These are phyloP conservation scores for Xylaria nigripes DNA, from an alignment of 495 filamentous ascomycete species.

Conservation along the genomic window DNA sequence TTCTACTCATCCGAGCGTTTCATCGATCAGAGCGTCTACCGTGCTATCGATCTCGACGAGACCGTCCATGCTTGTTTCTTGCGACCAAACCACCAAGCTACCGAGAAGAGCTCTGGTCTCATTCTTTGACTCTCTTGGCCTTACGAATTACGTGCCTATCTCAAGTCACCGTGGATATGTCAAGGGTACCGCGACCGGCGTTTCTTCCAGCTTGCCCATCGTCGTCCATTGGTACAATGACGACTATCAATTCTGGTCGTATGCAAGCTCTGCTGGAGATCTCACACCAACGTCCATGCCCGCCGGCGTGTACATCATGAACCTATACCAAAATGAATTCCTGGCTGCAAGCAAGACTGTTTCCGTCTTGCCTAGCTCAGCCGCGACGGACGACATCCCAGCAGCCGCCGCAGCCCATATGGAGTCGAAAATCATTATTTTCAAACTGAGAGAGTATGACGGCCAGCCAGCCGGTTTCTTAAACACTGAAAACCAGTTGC, in stretches of 20 bases:
- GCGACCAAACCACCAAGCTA: conserved; percentile 31
- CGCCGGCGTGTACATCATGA: conserved; percentile 24
- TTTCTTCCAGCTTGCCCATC: conserved; percentile 22
- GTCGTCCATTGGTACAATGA: conserved; percentile 27
- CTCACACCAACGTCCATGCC: conserved; percentile 25
- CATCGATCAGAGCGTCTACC: conserved; percentile 50
- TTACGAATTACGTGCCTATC: conserved; percentile 23
- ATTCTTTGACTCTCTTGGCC: conserved; percentile 26
- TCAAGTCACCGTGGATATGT: conserved; percentile 22
- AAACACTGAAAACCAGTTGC: conserved; percentile 25
- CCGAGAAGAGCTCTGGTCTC: conserved; percentile 38
- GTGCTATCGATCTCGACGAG: conserved; percentile 31
- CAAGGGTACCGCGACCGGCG: conserved; percentile 21
- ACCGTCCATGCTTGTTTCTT: conserved; percentile 38
- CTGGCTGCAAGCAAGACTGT: conserved; percentile 22
- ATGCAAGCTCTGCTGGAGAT: conserved; percentile 14
- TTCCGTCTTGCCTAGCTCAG: conserved; percentile 17
- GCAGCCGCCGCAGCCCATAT: conserved; percentile 18
- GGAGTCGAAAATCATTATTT: conserved; percentile 17
- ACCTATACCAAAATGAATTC: conserved; percentile 28
- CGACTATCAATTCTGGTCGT: conserved; percentile 23
- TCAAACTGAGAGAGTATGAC: conserved; percentile 24
- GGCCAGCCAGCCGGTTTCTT: conserved; percentile 26
- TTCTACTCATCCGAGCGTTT: conserved; percentile 51
- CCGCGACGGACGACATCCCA: conserved; percentile 23